A percentile compares a stretch with the other conserved stretches of the same genome.
phyloP scores from a whole-genome alignment of 2,329 filamentous ascomycete genomes.

The Plenodomus biglobosus region DNA sequence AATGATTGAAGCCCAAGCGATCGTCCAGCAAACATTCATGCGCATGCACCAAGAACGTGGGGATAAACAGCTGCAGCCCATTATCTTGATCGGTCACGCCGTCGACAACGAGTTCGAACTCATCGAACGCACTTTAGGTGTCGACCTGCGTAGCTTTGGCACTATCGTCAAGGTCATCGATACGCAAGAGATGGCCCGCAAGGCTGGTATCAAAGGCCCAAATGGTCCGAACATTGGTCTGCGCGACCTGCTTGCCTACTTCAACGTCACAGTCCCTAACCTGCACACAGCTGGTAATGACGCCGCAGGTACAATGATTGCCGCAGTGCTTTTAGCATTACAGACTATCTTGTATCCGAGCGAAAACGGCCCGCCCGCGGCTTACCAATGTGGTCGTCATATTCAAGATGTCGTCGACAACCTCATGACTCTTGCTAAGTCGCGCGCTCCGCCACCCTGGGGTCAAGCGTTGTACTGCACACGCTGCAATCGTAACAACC shows the following conservation, averaged over 20 bases:
- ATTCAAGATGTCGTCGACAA: constrained; percentile 5
- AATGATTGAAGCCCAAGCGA: constrained; percentile 4
- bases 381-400: background rate
- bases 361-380: background rate
- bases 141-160: constrained; percentile 11
- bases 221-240: constrained; percentile 14
- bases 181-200: constrained; percentile 17
- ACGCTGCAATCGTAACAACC: constrained; percentile 11
- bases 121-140: constrained; percentile 8
- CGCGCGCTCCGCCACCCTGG: constrained; percentile 7
- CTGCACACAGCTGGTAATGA: constrained; percentile 21
- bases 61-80: constrained; percentile 11
- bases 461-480: constrained; percentile 7
- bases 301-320: constrained; percentile 14
- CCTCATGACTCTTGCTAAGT: constrained; percentile 2
- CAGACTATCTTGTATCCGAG: constrained; percentile 7
- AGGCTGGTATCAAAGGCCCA: constrained; percentile 5
- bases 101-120: constrained; percentile 15
- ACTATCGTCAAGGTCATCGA: constrained; percentile 22
- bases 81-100: constrained; percentile 21
- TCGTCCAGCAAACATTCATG: constrained; percentile 9
- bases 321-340: constrained; percentile 12
- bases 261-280: constrained; percentile 10
- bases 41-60: background rate
- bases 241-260: constrained; percentile 10